These are phyloP conservation scores for Setomelanomma holmii DNA, from an alignment of 2,329 filamentous ascomycete species.

Conservation along the genomic window DNA sequence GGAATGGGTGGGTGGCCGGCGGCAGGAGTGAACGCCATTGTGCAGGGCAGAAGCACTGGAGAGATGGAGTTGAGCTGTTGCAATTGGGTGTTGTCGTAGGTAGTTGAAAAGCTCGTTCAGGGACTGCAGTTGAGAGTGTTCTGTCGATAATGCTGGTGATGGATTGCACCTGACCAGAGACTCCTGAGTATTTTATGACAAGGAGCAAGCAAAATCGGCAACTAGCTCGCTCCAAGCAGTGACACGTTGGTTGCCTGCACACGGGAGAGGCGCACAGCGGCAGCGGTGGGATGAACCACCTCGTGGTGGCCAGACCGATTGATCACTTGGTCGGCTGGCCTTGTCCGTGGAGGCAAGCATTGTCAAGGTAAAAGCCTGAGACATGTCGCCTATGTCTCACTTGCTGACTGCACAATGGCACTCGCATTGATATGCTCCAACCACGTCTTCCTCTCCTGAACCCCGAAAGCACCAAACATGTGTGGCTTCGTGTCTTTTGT, in stretches of 20 bases:
- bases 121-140: no score
- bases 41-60: not conserved
- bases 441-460: constrained; percentile 28
- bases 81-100: not conserved
- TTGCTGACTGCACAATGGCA: not conserved
- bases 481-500: constrained; percentile 17
- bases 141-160: no score
- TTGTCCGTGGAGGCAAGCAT: not conserved
- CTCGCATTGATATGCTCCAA: constrained; percentile 17
- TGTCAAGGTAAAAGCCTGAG: no score
- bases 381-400: not conserved
- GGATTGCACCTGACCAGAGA: no score
- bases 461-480: constrained; percentile 23
- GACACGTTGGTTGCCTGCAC: no score
- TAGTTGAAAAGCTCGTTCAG: no score
- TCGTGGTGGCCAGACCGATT: not conserved
- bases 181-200: no score
- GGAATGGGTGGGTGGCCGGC: constrained; percentile 13
- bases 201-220: no score
- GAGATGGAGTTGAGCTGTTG: not conserved
- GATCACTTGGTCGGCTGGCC: not conserved
- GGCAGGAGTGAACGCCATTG: not conserved
- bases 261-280: no score
- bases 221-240: no score
- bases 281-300: not conserved